Base-by-base conservation (phyloP, 2,329 filamentous ascomycete species). In the Didymella exigua region DNA sequence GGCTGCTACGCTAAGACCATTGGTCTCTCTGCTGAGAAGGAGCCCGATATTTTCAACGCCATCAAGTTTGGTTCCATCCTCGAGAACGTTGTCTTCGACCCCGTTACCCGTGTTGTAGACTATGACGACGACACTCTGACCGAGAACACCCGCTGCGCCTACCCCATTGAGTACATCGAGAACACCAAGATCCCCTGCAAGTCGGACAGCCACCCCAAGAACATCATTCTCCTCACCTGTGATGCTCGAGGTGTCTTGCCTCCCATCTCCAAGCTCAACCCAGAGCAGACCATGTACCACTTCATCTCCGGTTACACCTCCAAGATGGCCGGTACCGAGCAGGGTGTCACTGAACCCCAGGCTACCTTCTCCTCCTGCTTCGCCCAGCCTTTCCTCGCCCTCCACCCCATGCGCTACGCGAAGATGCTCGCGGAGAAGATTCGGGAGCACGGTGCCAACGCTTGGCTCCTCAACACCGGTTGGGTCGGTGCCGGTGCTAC, bases 291-390 rank as follows among this genome's bases (percentile, higher is more conserved):
- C 78, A 98, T 99, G 93, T 99, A 98, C 89, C 95, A 99, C 85
- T 99, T 99, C 87, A 99, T 99, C 80, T 96, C 91, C 16, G 95
- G 95, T 69, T 99, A 99, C 85, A 99, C 95, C 62, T 98, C 93
- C 75, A 99, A 99, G 88, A 99, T 99, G 95, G 95, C 95, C 63
- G 95, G 95, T 73, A 99, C 95, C 29, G 95, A 99, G 82, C 91
- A 97, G 65, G 95, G 95, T 73, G 87, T 99, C 63, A 96, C 90
- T 9, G 95, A 99, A 81, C 95, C 95, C 63, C 91, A 98, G 81
- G 95, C 95, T 21, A 99, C 95, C 72, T 99, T 99, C 87, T 98
- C 93, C 23, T 96, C 93, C 48, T 99, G 95, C 87, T 99, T 99
- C 80, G 95, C 95, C 52, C 95, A 99, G 82, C 95, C 95, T 60